Evolutionary conservation across 768 basidiomycete species (phyloP).

Genomic region (Omphalotus guepiniiformis): DNA sequence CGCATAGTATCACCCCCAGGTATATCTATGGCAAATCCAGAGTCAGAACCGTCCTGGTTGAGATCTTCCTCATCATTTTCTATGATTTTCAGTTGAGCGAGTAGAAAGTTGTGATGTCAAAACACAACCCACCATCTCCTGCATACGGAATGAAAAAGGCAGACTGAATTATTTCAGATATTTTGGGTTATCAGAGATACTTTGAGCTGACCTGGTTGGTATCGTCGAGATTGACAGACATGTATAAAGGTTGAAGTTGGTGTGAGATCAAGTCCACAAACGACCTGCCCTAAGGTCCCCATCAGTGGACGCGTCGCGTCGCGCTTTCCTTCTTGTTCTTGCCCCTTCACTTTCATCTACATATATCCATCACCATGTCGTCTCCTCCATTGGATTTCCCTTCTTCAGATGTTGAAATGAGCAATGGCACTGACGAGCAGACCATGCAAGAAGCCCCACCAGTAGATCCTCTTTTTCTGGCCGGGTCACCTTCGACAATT

Average conservation of each 20-base stretch:
- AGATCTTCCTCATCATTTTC: not conserved
- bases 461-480: slow-evolving; percentile 47
- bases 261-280: too few species aligned
- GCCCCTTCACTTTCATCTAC: slow-evolving; percentile 9
- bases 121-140: not conserved
- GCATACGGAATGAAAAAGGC: slow-evolving; percentile 3
- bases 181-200: not conserved
- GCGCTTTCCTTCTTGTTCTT: slow-evolving; percentile 27
- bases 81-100: not conserved
- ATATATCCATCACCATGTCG: slow-evolving; percentile 41
- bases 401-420: slow-evolving; percentile 61
- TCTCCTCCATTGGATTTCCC: slow-evolving; percentile 67
- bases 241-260: too few species aligned
- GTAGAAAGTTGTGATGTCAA: not conserved
- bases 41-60: not conserved
- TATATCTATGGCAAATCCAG: not conserved
- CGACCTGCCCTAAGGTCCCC: slow-evolving; percentile 45
- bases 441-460: slow-evolving; percentile 39
- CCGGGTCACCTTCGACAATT: slow-evolving; percentile 44
- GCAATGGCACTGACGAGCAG: slow-evolving; percentile 29
- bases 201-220: not conserved
- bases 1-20: slow-evolving; percentile 24
- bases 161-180: not conserved
- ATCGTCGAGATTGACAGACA: not conserved
- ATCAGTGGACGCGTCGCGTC: slow-evolving; percentile 51